These are phyloP conservation scores for Gyromitra esculenta DNA, from an alignment of 2,329 filamentous ascomycete genomes.

Conservation along the genomic window DNA sequence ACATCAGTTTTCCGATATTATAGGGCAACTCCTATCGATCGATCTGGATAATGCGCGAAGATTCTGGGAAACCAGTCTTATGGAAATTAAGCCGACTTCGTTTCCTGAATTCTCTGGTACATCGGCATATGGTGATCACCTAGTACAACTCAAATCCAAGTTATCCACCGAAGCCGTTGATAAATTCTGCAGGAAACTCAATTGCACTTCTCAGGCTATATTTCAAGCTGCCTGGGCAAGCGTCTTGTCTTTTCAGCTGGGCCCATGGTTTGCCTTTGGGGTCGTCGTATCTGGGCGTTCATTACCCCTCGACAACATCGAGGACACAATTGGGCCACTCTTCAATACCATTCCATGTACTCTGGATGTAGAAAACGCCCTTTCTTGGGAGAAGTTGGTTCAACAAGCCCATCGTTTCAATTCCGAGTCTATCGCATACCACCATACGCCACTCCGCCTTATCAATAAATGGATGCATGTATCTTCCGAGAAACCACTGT, in stretches of 20 bases:
- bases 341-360: slow-evolving; percentile 89
- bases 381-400: slow-evolving; percentile 71
- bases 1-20: slow-evolving; percentile 70
- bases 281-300: slow-evolving; percentile 81
- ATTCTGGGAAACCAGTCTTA: slow-evolving; percentile 71
- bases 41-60: slow-evolving; percentile 63
- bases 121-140: slow-evolving; percentile 14
- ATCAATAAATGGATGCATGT: slow-evolving; percentile 80
- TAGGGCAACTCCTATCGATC: slow-evolving; percentile 75
- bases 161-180: slow-evolving; percentile 24
- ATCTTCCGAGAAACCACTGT: slow-evolving; percentile 69
- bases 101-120: slow-evolving; percentile 58
- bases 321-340: slow-evolving; percentile 78
- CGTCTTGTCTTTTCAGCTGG: slow-evolving; percentile 67
- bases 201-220: slow-evolving; percentile 81
- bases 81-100: slow-evolving; percentile 63
- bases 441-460: slow-evolving; percentile 79
- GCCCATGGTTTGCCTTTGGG: slow-evolving; percentile 69
- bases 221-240: slow-evolving; percentile 78
- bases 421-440: slow-evolving; percentile 73
- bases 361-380: slow-evolving; percentile 61
- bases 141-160: slow-evolving; percentile 39
- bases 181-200: slow-evolving; percentile 66
- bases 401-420: slow-evolving; percentile 76
- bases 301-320: slow-evolving; percentile 72